phyloP scores from a whole-genome alignment of 1,139 yeast species.

The Geotrichum histeridarum region DNA sequence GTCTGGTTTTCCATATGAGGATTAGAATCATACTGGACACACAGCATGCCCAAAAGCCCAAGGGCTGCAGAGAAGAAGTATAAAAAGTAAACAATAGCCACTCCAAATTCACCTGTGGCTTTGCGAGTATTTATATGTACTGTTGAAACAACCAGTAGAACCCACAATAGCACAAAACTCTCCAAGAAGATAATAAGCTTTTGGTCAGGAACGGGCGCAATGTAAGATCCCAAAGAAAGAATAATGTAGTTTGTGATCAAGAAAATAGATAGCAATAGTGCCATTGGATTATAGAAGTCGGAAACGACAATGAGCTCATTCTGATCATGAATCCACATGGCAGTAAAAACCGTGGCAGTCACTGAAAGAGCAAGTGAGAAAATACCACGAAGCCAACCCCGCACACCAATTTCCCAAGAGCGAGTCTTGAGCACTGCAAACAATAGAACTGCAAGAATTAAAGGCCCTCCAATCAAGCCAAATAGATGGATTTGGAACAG shows the following conservation, averaged over 20 bases:
- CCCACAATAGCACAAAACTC: slow-evolving; percentile 55
- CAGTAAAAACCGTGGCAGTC: slow-evolving; percentile 39
- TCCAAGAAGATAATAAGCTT: slow-evolving; percentile 63
- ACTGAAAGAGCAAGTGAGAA: slow-evolving; percentile 47
- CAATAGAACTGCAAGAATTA: slow-evolving; percentile 47
- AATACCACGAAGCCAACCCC: slow-evolving; percentile 54
- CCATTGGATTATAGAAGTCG: slow-evolving; percentile 47
- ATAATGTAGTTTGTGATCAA: slow-evolving; percentile 52
- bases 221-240: slow-evolving; percentile 48
- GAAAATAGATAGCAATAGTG: slow-evolving; percentile 45
- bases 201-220: slow-evolving; percentile 64
- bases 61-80: slow-evolving; percentile 50
- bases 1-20: neutral
- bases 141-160: slow-evolving; percentile 47
- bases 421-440: slow-evolving; percentile 45
- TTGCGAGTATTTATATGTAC: slow-evolving; percentile 44
- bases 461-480: slow-evolving; percentile 52
- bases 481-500: slow-evolving; percentile 48
- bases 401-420: slow-evolving; percentile 45
- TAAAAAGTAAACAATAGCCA: slow-evolving; percentile 49
- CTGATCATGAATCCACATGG: slow-evolving; percentile 36
- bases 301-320: slow-evolving; percentile 62
- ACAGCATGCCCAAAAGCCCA: slow-evolving; percentile 47
- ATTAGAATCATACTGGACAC: slow-evolving; percentile 23
- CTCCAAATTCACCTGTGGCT: slow-evolving; percentile 57